Conservation (phyloP, 352 stramenopile genomes). For the Phytophthora cactorum region DNA sequence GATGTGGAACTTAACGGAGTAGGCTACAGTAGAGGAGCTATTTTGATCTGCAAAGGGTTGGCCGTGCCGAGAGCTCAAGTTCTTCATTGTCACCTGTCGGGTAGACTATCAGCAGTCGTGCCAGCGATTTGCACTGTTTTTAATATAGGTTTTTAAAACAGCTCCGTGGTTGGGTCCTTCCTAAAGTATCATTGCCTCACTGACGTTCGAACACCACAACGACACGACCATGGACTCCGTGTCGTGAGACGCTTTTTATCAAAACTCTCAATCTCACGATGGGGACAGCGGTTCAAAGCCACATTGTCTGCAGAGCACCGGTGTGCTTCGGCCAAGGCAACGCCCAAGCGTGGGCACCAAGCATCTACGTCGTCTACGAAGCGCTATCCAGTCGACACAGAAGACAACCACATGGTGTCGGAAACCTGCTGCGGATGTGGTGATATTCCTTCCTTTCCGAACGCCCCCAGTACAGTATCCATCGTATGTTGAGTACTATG, state of each 20-base stretch:
- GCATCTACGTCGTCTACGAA: too few relatives aligned
- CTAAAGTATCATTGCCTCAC: too few relatives aligned
- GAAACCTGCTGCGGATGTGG: too few relatives aligned
- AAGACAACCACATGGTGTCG: too few relatives aligned
- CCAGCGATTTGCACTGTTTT: not conserved
- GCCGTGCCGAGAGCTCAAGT: constrained; percentile 1
- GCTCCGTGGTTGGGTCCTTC: too few relatives aligned
- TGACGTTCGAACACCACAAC: constrained; percentile 14
- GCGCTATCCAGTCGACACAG: too few relatives aligned
- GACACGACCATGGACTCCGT: not conserved
- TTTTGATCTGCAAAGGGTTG: not conserved
- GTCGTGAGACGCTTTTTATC: not conserved
- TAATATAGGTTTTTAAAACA: too few relatives aligned
- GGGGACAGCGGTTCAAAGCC: not conserved
- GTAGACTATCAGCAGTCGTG: constrained; percentile 9
- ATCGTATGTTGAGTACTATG: not conserved
- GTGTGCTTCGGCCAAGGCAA: not conserved
- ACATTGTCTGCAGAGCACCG: not conserved
- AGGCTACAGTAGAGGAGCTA: constrained; percentile 3
- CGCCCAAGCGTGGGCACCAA: not conserved
- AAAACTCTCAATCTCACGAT: constrained; percentile 10
- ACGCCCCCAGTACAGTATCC: not conserved
- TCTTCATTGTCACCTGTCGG: constrained; percentile 17
- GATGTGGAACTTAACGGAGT: not conserved
- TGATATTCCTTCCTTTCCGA: too few relatives aligned